phyloP scores from a whole-genome alignment of 805 yeast species.

The Candida incommunis region DNA sequence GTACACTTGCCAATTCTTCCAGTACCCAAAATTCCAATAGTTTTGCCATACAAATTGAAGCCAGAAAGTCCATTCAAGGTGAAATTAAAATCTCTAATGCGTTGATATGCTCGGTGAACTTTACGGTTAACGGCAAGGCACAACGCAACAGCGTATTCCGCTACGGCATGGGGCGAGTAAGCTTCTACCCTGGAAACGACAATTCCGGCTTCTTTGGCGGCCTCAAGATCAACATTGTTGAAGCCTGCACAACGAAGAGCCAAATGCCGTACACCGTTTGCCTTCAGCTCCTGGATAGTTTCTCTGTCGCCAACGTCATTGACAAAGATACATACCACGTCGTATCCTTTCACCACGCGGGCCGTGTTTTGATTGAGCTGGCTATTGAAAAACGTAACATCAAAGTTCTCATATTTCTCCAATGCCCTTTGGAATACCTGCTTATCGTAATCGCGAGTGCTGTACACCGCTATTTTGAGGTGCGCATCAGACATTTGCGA shows the following conservation, averaged over 20 bases:
- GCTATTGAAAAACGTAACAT: not conserved
- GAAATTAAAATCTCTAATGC: constrained; percentile 17
- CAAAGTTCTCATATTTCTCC: not conserved
- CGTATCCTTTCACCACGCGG: constrained; percentile 5
- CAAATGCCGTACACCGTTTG: constrained; percentile 10
- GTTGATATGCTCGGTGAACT: constrained; percentile 14
- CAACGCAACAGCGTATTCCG: constrained; percentile 17
- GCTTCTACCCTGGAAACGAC: constrained; percentile 9
- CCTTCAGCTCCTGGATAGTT: constrained; percentile 8
- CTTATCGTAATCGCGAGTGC: constrained; percentile 1
- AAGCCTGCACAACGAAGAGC: constrained; percentile 16
- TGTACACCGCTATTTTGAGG: not conserved
- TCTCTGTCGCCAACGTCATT: constrained; percentile 10
- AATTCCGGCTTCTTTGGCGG: constrained; percentile 11
- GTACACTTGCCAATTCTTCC: constrained; percentile 34
- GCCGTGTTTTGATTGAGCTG: not conserved
- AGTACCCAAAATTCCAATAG: constrained; percentile 33
- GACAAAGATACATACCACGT: constrained; percentile 14
- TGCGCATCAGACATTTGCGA: no score
- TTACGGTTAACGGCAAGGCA: constrained; percentile 16
- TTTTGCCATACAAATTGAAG: constrained; percentile 21
- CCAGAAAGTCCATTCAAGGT: constrained; percentile 16
- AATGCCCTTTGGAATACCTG: not conserved
- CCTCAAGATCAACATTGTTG: constrained; percentile 14
- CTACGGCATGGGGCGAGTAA: constrained; percentile 16